These are phyloP conservation scores for Sporothrix schenckii DNA, from an alignment of 2,329 filamentous ascomycete species.

Conservation along the genomic window DNA sequence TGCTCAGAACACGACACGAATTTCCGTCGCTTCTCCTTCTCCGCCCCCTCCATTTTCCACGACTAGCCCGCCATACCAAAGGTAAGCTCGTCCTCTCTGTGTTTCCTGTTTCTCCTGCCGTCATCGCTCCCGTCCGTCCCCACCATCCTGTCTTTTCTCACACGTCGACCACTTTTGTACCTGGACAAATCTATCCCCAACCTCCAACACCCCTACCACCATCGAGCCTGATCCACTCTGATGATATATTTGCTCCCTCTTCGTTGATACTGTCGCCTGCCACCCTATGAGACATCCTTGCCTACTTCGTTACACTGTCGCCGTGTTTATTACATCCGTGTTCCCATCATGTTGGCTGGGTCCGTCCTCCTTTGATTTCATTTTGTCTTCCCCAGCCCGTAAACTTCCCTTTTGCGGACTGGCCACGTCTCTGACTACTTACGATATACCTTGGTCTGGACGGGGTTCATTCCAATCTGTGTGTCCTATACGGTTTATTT, in stretches of 20 bases:
- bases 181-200: neutral
- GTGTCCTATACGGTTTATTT: neutral
- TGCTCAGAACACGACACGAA: neutral
- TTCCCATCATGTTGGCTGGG: constrained; percentile 19
- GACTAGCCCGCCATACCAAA: constrained; percentile 24
- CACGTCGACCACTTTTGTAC: neutral
- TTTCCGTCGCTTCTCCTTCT: neutral
- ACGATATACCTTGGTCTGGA: neutral
- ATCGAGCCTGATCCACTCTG: neutral
- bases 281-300: constrained; percentile 18
- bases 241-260: neutral
- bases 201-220: constrained; percentile 5
- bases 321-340: constrained; percentile 26
- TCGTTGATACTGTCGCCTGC: constrained; percentile 11
- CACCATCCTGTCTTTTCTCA: constrained; percentile 12
- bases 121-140: constrained; percentile 18
- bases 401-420: neutral
- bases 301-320: constrained; percentile 25
- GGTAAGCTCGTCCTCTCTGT: constrained; percentile 3
- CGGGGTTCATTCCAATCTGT: neutral
- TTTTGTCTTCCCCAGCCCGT: neutral
- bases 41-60: neutral
- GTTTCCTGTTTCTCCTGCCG: constrained; percentile 9
- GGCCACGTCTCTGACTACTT: neutral
- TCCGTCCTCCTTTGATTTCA: constrained; percentile 2